Conservation (phyloP, 805 yeast species). For the Pichia nakasei region DNA sequence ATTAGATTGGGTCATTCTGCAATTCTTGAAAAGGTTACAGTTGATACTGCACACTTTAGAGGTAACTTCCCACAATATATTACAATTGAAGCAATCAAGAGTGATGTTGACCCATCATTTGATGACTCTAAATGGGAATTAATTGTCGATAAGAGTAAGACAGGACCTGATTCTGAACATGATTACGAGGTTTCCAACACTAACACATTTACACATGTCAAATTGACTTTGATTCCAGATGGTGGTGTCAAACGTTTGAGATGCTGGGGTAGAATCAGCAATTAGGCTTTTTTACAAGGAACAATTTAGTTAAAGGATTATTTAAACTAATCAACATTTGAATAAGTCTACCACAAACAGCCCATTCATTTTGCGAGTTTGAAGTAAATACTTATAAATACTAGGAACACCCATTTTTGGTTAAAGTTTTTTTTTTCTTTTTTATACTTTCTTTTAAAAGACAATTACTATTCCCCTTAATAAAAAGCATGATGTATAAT, state of each 20-base stretch:
- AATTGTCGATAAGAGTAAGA: conserved; percentile 59
- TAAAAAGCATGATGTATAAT: no score
- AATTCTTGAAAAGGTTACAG: conserved; percentile 47
- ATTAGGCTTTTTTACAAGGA: not conserved
- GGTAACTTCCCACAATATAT: conserved; percentile 90
- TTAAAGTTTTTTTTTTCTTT: no score
- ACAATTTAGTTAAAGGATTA: no score
- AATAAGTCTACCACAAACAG: no score
- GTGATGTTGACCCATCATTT: conserved; percentile 29
- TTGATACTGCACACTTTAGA: conserved; percentile 90
- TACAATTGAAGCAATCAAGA: conserved; percentile 51
- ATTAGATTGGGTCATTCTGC: conserved; percentile 66
- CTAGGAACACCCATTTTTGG: no score
- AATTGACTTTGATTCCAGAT: conserved; percentile 82
- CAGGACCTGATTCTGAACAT: conserved; percentile 83
- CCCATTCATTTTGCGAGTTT: no score
- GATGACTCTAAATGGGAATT: conserved; percentile 49
- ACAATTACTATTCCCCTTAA: no score
- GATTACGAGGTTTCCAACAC: conserved; percentile 30
- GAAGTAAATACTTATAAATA: no score
- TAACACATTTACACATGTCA: conserved; percentile 56
- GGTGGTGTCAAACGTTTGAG: conserved; percentile 93
- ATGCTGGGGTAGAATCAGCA: conserved; percentile 51
- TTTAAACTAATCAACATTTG: no score
- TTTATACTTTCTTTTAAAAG: no score